Conservation (phyloP, 2,329 filamentous ascomycete species). For the Fusarium bactridioides region DNA sequence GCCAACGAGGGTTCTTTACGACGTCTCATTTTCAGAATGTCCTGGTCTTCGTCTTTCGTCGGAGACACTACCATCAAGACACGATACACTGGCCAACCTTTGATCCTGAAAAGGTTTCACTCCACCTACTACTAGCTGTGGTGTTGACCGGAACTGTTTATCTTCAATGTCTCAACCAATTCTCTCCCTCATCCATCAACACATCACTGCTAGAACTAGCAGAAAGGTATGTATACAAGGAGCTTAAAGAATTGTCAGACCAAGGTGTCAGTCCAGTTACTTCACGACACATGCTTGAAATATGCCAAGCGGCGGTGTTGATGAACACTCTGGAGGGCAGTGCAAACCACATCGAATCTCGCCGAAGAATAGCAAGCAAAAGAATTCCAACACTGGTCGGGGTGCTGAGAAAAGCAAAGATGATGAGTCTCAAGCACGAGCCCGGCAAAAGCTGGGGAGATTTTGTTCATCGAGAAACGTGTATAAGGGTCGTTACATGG, state of each 20-base stretch:
- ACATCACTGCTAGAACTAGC: neutral
- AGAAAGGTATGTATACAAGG: constrained; percentile 24
- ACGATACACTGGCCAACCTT: constrained; percentile 32
- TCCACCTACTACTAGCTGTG: constrained; percentile 8
- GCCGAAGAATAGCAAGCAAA: constrained; percentile 4
- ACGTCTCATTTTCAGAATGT: constrained; percentile 1
- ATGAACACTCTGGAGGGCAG: constrained; percentile 9
- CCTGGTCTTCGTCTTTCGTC: constrained; percentile 1
- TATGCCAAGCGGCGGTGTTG: constrained; percentile 20
- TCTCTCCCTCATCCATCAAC: neutral
- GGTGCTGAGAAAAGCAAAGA: neutral
- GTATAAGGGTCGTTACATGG: constrained; percentile 28
- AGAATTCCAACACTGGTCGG: constrained; percentile 9
- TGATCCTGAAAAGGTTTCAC: constrained; percentile 1
- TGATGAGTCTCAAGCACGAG: neutral
- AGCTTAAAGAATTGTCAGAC: neutral
- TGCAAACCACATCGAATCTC: neutral
- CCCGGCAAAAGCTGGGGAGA: neutral
- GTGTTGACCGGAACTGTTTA: constrained; percentile 8
- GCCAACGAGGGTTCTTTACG: neutral
- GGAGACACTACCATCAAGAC: constrained; percentile 8
- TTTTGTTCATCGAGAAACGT: constrained; percentile 19
- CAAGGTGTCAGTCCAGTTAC: neutral
- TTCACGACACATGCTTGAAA: constrained; percentile 1
- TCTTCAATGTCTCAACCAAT: neutral